Evolutionary conservation across 805 yeast species (phyloP).

Genomic region (Metschnikowia matae): DNA sequence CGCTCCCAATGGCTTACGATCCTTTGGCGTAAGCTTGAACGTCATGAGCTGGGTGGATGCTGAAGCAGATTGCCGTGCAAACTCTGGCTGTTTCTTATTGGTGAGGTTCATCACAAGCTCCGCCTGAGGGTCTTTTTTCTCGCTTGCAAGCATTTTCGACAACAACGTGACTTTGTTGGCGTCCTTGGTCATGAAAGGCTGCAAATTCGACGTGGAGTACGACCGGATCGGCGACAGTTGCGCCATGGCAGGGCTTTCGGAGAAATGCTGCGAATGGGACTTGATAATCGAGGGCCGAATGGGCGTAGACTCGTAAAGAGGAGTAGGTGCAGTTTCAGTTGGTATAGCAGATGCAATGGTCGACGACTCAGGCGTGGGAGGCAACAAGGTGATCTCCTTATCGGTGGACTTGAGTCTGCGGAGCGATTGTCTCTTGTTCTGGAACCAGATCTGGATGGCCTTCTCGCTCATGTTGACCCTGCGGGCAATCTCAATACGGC

Average conservation of each 20-base stretch:
- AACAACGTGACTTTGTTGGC: conserved; percentile 6
- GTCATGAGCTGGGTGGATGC: conserved; percentile 17
- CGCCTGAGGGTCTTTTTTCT: conserved; percentile 5
- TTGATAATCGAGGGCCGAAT: conserved; percentile 12
- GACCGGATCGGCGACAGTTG: conserved; percentile 16
- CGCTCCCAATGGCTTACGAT: conserved; percentile 16
- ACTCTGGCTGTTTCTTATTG: conserved; percentile 19
- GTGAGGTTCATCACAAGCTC: conserved; percentile 17
- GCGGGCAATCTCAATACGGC: conserved; percentile 74
- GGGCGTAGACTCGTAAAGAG: conserved; percentile 13
- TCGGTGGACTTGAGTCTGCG: conserved; percentile 45
- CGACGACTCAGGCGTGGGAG: conserved; percentile 34
- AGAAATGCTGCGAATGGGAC: conserved; percentile 11
- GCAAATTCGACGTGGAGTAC: conserved; percentile 11
- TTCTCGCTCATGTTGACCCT: conserved; percentile 92
- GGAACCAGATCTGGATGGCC: conserved; percentile 98
- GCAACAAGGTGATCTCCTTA: conserved; percentile 40
- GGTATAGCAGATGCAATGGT: background rate
- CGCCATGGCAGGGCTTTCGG: conserved; percentile 12
- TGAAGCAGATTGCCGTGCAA: conserved; percentile 14
- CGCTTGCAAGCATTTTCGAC: conserved; percentile 10
- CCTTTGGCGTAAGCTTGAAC: conserved; percentile 15
- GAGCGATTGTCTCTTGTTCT: conserved; percentile 84
- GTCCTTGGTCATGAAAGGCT: conserved; percentile 3
- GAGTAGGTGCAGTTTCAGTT: conserved; percentile 5